Base-by-base conservation (phyloP, 345 rosid genomes). In the Eucalyptus erythrocorys region DNA sequence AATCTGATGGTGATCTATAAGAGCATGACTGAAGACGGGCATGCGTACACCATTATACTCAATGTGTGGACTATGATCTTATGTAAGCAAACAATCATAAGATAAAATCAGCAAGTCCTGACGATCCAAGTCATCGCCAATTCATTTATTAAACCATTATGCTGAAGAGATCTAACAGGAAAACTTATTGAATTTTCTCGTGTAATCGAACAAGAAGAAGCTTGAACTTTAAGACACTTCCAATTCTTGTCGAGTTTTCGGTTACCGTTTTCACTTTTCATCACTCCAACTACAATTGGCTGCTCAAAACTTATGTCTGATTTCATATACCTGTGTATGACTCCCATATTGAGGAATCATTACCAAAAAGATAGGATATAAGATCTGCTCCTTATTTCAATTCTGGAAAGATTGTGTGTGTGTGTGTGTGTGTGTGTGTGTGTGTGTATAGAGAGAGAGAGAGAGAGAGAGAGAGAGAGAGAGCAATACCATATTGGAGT, bases 401-500 rank as follows among this genome's bases (percentile, higher is more conserved):
- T 64, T 64, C 76, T 64, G 40, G 40, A n/a, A n/a, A 64, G 76
- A 64, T 15, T 64, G 37, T n/a, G 26, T 21, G 57, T 51, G 45
- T 43, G 45, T 43, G 45, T 43, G 45, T 43, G 45, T 43, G 9
- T 43, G 10, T 51, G 4, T 17, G 3, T 50, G 1, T 3, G 3
- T 50, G 3, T 6, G 5, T 27, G 11, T 57, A 26, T 27, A 50
- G 53, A 53, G 26, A 53, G 57, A 53, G 59, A 26, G 6, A 26
- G 13, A 59, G 14, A 59, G 66, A 59, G 66, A 59, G 66, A 59
- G 66, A 45, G 16, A 22, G 42, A 40, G 32, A 30, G 49, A 30
- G 71, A 50, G 59, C 22, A 91, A 91, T 13, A 97, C 99, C 96
- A 89, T 48, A 48, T 48, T 90, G 91, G 92, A 91, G 61, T 91